phyloP scores from a whole-genome alignment of 2,329 filamentous ascomycete species.

The Chalaropsis ovoidea region DNA sequence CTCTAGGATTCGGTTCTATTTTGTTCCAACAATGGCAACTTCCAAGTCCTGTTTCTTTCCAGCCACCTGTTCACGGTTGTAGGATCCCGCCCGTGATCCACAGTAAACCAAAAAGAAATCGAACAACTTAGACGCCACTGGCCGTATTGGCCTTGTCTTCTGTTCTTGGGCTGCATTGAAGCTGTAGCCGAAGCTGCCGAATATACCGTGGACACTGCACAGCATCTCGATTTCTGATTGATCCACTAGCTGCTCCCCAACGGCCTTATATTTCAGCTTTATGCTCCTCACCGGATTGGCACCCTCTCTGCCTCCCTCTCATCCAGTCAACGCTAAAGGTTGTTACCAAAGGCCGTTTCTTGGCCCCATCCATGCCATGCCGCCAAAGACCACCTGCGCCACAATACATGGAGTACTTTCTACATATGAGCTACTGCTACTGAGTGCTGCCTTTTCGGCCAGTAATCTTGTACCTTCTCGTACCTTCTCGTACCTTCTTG shows the following conservation, averaged over 20 bases:
- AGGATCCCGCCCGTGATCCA: no score
- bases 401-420: not conserved
- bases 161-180: not conserved
- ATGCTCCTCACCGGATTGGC: not conserved
- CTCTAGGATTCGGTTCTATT: no score
- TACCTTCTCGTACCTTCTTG: not conserved
- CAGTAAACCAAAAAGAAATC: not conserved
- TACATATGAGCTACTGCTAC: not conserved
- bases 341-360: conserved; percentile 7
- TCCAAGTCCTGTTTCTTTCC: not conserved
- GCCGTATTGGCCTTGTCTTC: not conserved
- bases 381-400: not conserved
- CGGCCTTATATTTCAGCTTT: not conserved
- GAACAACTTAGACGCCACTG: not conserved
- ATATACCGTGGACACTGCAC: not conserved
- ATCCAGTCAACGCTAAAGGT: not conserved
- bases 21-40: not conserved
- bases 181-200: not conserved
- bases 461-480: not conserved
- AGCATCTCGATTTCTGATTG: not conserved
- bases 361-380: not conserved
- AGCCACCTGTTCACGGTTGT: not conserved
- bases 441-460: not conserved
- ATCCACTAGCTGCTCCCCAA: not conserved
- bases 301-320: not conserved